Percentiles rank a stretch among this genome's conserved stretches.
Conservation (phyloP, 495 filamentous ascomycete genomes). For the Neurospora sp. region DNA sequence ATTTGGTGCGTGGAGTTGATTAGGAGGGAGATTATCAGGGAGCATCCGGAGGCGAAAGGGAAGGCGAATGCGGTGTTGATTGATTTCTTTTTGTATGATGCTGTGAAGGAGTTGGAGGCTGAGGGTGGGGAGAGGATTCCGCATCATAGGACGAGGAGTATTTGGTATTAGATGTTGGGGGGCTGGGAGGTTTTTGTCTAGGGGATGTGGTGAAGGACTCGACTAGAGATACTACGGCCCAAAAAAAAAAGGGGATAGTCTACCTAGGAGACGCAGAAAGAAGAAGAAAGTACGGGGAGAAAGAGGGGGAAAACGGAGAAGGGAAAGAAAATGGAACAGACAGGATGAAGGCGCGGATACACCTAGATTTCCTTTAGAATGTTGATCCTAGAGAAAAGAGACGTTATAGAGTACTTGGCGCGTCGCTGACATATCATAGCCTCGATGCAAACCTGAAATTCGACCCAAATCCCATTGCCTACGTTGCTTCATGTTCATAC, state of each 20-base stretch:
- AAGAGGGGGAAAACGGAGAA: neutral
- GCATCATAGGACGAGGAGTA: slow-evolving; percentile 89
- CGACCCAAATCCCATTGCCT: neutral
- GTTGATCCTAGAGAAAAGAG: neutral
- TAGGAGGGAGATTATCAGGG: slow-evolving; percentile 62
- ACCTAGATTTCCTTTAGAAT: neutral
- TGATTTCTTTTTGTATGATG: slow-evolving; percentile 94
- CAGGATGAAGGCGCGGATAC: neutral
- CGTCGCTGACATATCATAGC: neutral
- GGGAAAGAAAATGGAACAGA: neutral
- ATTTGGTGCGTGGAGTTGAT: slow-evolving; percentile 95
- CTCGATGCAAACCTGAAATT: neutral
- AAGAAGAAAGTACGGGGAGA: neutral
- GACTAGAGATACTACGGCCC: neutral
- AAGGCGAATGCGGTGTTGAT: slow-evolving; percentile 81
- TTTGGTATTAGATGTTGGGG: slow-evolving; percentile 65
- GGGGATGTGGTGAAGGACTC: neutral
- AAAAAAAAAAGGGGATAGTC: neutral
- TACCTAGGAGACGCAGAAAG: neutral
- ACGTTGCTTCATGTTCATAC: neutral
- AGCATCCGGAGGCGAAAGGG: slow-evolving; percentile 52
- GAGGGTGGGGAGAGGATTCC: slow-evolving; percentile 54
- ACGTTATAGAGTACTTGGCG: neutral
- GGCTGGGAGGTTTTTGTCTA: neutral
- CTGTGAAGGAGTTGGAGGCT: slow-evolving; percentile 70